Conservation (phyloP, 106 monocot genomes). For the Allium cepa region DNA sequence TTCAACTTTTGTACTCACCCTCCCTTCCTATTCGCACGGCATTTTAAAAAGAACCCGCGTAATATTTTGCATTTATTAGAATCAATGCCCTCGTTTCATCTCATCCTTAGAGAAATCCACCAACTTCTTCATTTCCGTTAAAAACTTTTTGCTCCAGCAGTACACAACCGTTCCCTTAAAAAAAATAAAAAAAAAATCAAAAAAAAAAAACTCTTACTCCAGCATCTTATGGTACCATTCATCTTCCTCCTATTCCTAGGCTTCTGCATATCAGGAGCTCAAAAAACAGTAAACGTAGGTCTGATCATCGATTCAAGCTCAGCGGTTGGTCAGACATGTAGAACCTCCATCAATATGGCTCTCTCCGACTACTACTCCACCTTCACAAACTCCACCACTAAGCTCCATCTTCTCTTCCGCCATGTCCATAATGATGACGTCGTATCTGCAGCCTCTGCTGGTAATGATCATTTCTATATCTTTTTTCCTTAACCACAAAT, state of each 20-base stretch:
- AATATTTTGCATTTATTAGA: too few relatives aligned
- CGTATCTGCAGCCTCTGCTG: background rate
- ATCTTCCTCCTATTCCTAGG: background rate
- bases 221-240: background rate
- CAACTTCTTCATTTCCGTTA: too few relatives aligned
- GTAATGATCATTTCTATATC: background rate
- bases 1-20: too few relatives aligned
- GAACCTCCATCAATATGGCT: background rate
- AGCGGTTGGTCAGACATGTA: background rate
- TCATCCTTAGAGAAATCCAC: too few relatives aligned
- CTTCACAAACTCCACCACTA: slow-evolving; percentile 8
- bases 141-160: background rate
- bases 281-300: background rate
- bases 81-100: too few relatives aligned
- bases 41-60: too few relatives aligned
- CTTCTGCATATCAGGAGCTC: background rate
- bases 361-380: slow-evolving; percentile 2
- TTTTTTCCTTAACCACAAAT: too few relatives aligned
- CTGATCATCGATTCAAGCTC: slow-evolving; percentile 4
- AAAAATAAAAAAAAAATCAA: too few relatives aligned
- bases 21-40: too few relatives aligned
- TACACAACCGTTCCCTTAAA: too few relatives aligned
- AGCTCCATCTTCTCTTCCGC: slow-evolving; percentile 7
- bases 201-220: background rate
- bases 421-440: background rate